phyloP scores from a whole-genome alignment of 2,329 filamentous ascomycete genomes.

The Talaromyces sp. region DNA sequence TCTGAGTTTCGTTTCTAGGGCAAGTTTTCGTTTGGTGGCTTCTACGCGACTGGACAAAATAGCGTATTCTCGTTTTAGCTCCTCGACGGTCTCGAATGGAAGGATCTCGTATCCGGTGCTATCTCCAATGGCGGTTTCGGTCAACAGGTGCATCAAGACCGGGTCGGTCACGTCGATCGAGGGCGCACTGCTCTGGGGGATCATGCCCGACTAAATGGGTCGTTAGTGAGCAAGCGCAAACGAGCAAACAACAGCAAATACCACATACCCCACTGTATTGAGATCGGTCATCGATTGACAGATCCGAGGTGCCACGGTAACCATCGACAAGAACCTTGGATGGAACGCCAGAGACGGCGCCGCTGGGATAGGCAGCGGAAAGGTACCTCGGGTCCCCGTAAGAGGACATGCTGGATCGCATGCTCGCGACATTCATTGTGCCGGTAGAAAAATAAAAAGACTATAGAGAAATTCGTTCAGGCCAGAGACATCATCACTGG shows the following conservation, averaged over 20 bases:
- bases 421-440: conserved; percentile 30
- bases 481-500: conserved; percentile 7
- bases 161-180: conserved; percentile 48
- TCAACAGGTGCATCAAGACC: conserved; percentile 82
- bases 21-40: conserved; percentile 73
- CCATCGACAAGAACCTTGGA: conserved; percentile 53
- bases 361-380: conserved; percentile 29
- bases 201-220: conserved; percentile 48
- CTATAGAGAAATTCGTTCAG: conserved; percentile 1
- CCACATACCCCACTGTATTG: conserved; percentile 54
- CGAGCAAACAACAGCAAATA: neutral
- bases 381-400: conserved; percentile 37
- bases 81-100: conserved; percentile 86
- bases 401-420: conserved; percentile 36
- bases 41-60: conserved; percentile 72
- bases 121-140: conserved; percentile 88
- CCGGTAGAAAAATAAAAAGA: neutral
- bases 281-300: conserved; percentile 51
- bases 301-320: conserved; percentile 54
- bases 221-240: conserved; percentile 10
- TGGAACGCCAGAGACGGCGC: conserved; percentile 21
- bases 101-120: conserved; percentile 80
- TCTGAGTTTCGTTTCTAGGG: conserved; percentile 86
- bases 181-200: conserved; percentile 30
- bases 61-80: conserved; percentile 79